Percentiles rank a stretch among this genome's conserved stretches.
phyloP scores from a whole-genome alignment of 106 monocot genomes.

The Narthecium ossifragum region DNA sequence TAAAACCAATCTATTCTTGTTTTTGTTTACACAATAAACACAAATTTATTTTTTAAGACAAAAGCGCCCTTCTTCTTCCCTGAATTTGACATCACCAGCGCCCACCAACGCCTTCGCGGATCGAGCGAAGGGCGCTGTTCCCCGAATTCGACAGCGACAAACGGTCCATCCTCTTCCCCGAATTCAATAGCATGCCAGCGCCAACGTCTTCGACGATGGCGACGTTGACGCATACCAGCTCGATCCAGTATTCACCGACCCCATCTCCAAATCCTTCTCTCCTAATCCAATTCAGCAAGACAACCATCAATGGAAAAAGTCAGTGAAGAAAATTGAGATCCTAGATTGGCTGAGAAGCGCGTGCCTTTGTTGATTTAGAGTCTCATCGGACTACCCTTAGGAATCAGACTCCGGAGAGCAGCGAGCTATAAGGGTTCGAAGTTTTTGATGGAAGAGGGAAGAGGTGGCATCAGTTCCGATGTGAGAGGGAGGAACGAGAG shows the following conservation, averaged over 20 bases:
- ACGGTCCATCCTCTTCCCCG: slow-evolving; percentile 19
- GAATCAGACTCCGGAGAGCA: no score
- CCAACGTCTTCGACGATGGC: slow-evolving; percentile 23
- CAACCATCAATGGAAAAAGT: not conserved
- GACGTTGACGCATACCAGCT: slow-evolving; percentile 8
- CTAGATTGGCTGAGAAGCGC: not conserved
- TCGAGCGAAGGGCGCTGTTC: no score
- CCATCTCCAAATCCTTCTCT: slow-evolving; percentile 11
- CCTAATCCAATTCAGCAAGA: not conserved
- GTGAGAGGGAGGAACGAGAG: no score
- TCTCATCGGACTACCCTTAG: not conserved
- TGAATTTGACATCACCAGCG: slow-evolving; percentile 36
- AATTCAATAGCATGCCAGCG: slow-evolving; percentile 35
- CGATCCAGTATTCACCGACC: not conserved
- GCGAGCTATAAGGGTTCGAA: no score
- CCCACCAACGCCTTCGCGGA: slow-evolving; percentile 11
- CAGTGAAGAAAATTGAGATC: not conserved
- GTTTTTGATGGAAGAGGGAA: no score
- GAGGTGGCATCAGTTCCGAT: no score
- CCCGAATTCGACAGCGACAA: slow-evolving; percentile 9
- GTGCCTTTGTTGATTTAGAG: not conserved
- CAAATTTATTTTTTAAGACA: no score
- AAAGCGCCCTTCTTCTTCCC: no score
- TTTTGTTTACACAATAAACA: no score
- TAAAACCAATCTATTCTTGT: no score